Percentiles rank a stretch among this genome's conserved stretches.
These are phyloP conservation scores for Intubia oerlemansii DNA, from an alignment of 2,329 filamentous ascomycete species.

Conservation along the genomic window DNA sequence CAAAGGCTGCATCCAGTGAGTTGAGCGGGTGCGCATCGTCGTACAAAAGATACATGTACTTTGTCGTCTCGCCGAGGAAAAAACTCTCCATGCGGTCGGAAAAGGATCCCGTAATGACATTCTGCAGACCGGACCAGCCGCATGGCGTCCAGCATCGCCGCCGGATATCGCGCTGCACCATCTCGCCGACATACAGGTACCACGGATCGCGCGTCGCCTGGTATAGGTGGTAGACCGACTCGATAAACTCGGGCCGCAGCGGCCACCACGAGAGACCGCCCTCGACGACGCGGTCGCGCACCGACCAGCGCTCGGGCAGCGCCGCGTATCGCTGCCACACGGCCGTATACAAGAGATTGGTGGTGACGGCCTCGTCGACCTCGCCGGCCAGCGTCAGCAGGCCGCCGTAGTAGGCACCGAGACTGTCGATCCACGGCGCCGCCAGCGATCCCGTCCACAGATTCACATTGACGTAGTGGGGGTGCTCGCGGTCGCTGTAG, in stretches of 20 bases:
- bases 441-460: conserved; percentile 70
- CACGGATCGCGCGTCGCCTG: conserved; percentile 83
- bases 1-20: conserved; percentile 63
- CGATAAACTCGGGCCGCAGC: conserved; percentile 86
- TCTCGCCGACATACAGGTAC: conserved; percentile 91
- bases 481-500: conserved; percentile 67
- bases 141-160: conserved; percentile 76
- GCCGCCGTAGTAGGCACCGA: conserved; percentile 89
- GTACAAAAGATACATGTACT: conserved; percentile 87
- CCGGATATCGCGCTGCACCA: conserved; percentile 77
- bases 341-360: conserved; percentile 76
- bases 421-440: conserved; percentile 87
- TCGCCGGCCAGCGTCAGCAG: conserved; percentile 71
- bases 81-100: conserved; percentile 97
- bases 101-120: conserved; percentile 64
- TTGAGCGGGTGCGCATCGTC: conserved; percentile 75
- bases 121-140: conserved; percentile 79
- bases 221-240: conserved; percentile 93
- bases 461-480: conserved; percentile 85
- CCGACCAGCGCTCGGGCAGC: conserved; percentile 84
- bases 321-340: conserved; percentile 92
- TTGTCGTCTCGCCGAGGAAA: conserved; percentile 88
- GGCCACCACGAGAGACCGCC: conserved; percentile 86
- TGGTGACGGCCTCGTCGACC: conserved; percentile 73
- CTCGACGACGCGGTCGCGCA: conserved; percentile 65